A percentile compares a stretch with the other conserved stretches of the same genome.
Conservation (phyloP, 2,329 filamentous ascomycete species). For the Claviceps sp. region DNA sequence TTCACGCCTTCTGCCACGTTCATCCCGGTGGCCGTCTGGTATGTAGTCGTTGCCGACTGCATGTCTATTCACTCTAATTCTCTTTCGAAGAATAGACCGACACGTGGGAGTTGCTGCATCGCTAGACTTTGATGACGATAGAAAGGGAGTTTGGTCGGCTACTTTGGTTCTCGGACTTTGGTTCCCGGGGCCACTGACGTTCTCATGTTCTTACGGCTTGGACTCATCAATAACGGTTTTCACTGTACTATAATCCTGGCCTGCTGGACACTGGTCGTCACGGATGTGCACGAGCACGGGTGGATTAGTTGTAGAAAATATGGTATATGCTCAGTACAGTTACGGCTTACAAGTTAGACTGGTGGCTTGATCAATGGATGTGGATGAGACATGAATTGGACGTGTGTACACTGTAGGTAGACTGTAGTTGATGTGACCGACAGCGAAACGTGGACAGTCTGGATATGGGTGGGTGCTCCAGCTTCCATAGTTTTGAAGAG, state of each 20-base stretch:
- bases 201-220: constrained; percentile 16
- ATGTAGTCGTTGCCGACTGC: constrained; percentile 16
- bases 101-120: constrained; percentile 22
- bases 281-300: constrained; percentile 6
- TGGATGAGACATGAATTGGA: too few species aligned
- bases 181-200: constrained; percentile 13
- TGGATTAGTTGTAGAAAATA: constrained; percentile 5
- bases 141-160: constrained; percentile 19
- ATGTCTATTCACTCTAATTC: constrained; percentile 6
- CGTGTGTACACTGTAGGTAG: too few species aligned
- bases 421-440: too few species aligned
- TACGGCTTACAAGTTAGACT: constrained; percentile 1
- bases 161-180: constrained; percentile 12
- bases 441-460: too few species aligned
- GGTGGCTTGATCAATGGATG: neutral
- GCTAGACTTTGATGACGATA: constrained; percentile 27
- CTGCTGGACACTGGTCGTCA: constrained; percentile 6
- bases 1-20: neutral
- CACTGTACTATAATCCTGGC: constrained; percentile 8
- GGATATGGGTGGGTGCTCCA: too few species aligned
- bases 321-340: neutral
- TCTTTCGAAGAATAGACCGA: constrained; percentile 19
- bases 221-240: constrained; percentile 22
- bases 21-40: constrained; percentile 9
- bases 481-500: too few species aligned